Base-by-base conservation (phyloP, 768 basidiomycete genomes). In the Strobilomyces dryophilus region DNA sequence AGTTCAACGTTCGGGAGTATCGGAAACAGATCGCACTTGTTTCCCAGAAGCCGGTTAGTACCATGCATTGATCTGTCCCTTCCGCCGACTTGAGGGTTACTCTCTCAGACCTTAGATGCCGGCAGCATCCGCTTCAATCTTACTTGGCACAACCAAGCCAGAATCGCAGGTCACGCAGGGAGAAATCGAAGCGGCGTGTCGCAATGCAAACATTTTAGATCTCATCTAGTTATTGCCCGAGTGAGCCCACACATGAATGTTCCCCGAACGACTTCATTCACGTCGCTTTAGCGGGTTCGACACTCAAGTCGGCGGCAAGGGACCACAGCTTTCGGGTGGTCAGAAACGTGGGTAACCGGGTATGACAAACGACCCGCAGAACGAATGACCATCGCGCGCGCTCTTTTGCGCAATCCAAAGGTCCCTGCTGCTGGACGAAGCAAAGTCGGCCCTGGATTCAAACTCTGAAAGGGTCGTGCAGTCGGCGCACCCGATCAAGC, bases 381-480 rank as follows among this genome's bases (percentile, higher is more conserved):
- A 64, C 76, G 85, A 51, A 78, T 86, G 34, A 92, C 92, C 26
- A 97, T 95, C 60, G 94, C 94, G 4, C 83, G 93, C 54, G 93
- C 24, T 24, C 24, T 24, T 24, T 24, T 24, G 24, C 24, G 24
- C 4, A 24, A 24, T 24, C 24, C 24, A 94, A 8, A 76, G 95
- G 90, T 97, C 43, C n/a, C 75, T 97, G 48, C 74, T 94, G 17
- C 71, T 95, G 54, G 92, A 94, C 66, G 92, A 95, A 72, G 91
- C 92, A 6, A 94, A 91, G 0, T 92, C 90, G 39, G 92, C 94
- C 1, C 79, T 97, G 27, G 94, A 95, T 66, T 90, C 89, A 9
- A 86, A 84, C 61, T 92, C 89, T 20, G 95, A 97, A 71, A 92
- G 90, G 69, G 87, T 98, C 45, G 97, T 99, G 8, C 95, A 98